A percentile compares a stretch with the other conserved stretches of the same genome.
phyloP scores from a whole-genome alignment of 176 grass and related monocot species.

The Pontederia paniculata region DNA sequence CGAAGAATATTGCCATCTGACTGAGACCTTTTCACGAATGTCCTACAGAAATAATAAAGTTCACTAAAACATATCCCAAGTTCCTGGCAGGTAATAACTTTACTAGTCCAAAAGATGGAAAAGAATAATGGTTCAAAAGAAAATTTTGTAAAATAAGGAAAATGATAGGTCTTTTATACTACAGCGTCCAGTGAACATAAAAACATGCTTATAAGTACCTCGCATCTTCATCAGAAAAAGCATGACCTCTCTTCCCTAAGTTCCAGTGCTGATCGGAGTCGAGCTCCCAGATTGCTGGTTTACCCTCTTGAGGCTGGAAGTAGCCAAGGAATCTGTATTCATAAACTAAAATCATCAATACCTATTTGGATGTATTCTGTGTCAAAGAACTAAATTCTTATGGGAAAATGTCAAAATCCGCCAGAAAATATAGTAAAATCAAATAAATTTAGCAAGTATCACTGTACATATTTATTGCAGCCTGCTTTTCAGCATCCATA shows the following conservation, averaged over 20 bases:
- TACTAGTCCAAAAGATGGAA: too few species aligned
- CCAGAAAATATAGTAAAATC: neutral
- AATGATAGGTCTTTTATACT: too few species aligned
- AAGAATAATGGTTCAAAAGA: too few species aligned
- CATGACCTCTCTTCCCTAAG: slow-evolving; percentile 29
- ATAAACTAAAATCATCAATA: neutral
- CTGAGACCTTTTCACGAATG: slow-evolving; percentile 58
- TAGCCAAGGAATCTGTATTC: slow-evolving; percentile 77
- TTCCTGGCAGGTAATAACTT: neutral
- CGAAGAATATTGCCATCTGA: slow-evolving; percentile 67
- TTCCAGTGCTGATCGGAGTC: slow-evolving; percentile 40
- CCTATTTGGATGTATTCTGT: neutral
- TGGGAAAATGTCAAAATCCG: slow-evolving; percentile 2
- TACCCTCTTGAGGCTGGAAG: slow-evolving; percentile 62
- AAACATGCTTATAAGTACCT: slow-evolving; percentile 26
- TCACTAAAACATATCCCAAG: neutral
- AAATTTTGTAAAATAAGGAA: too few species aligned
- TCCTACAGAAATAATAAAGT: slow-evolving; percentile 29
- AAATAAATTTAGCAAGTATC: neutral
- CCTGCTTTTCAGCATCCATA: slow-evolving; percentile 87
- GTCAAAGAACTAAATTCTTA: slow-evolving; percentile 9
- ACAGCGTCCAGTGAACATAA: too few species aligned
- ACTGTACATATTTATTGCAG: slow-evolving; percentile 92
- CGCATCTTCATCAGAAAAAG: slow-evolving; percentile 20
- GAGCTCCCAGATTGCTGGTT: slow-evolving; percentile 72